A percentile compares a stretch with the other conserved stretches of the same genome.
These are phyloP conservation scores for Digitaria exilis DNA, from an alignment of 202 grass and related monocot genomes.

Conservation along the genomic window DNA sequence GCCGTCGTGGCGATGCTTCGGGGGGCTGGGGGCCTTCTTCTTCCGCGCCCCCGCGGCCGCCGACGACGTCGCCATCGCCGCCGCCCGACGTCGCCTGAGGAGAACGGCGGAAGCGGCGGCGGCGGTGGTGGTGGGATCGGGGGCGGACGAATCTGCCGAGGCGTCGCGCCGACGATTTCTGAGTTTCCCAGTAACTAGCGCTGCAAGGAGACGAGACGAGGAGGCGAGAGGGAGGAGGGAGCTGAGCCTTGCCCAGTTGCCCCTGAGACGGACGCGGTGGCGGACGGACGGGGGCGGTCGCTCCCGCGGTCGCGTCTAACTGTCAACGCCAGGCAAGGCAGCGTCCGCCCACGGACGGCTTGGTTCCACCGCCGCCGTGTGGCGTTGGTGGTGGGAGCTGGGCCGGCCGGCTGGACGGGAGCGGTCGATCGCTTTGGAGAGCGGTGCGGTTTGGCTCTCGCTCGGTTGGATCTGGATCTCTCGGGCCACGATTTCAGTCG, in stretches of 20 bases:
- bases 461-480: not conserved
- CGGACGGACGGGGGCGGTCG: slow-evolving; percentile 16
- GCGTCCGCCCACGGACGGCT: slow-evolving; percentile 1
- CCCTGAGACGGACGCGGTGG: slow-evolving; percentile 30
- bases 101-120: too few species aligned
- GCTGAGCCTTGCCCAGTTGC: too few species aligned
- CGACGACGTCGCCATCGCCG: slow-evolving; percentile 17
- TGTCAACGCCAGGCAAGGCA: slow-evolving; percentile 39
- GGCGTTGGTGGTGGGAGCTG: not conserved
- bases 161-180: slow-evolving; percentile 32
- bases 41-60: slow-evolving; percentile 39
- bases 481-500: slow-evolving; percentile 1
- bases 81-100: not conserved
- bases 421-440: not conserved
- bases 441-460: not conserved
- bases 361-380: slow-evolving; percentile 14
- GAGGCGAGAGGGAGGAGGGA: not conserved
- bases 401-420: not conserved
- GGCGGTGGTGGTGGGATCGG: slow-evolving; percentile 8
- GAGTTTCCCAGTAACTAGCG: slow-evolving; percentile 2
- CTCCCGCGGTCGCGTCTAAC: slow-evolving; percentile 49
- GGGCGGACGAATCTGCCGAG: slow-evolving; percentile 11
- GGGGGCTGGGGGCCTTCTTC: slow-evolving; percentile 63
- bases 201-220: not conserved
- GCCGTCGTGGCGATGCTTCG: slow-evolving; percentile 97